Evolutionary conservation across 2,329 filamentous ascomycete genomes (phyloP).

Genomic region (Diatrype stigma): DNA sequence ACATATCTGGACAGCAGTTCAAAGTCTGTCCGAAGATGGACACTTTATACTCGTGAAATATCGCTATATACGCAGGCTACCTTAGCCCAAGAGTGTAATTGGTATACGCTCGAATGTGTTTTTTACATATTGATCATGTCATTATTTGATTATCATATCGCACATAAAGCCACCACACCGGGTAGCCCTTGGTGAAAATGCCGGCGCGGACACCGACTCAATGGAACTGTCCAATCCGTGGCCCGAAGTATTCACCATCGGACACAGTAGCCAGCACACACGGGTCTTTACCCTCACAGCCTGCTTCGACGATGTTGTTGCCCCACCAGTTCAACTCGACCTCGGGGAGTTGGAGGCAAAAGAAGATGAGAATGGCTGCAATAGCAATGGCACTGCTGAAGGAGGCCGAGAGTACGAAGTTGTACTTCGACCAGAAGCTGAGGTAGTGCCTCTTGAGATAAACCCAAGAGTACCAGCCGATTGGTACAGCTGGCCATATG

Average conservation of each 20-base stretch:
- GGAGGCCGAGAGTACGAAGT: conserved; percentile 23
- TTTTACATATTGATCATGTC: neutral
- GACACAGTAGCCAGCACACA: conserved; percentile 33
- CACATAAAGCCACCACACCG: neutral
- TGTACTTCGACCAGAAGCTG: conserved; percentile 25
- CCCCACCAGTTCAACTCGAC: conserved; percentile 41
- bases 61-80: too few species aligned
- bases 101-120: neutral
- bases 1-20: too few species aligned
- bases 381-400: conserved; percentile 22
- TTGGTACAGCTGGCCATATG: conserved; percentile 41
- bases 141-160: neutral
- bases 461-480: conserved; percentile 44
- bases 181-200: neutral
- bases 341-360: conserved; percentile 19
- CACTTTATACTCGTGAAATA: too few species aligned
- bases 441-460: conserved; percentile 25
- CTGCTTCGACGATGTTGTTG: conserved; percentile 36
- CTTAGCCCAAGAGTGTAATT: too few species aligned
- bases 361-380: conserved; percentile 23
- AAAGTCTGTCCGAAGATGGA: too few species aligned
- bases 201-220: conserved; percentile 8
- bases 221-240: conserved; percentile 33
- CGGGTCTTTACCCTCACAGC: conserved; percentile 36
- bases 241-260: conserved; percentile 27